These are phyloP conservation scores for Ceratocystis cubensis DNA, from an alignment of 2,329 filamentous ascomycete species.

Conservation along the genomic window DNA sequence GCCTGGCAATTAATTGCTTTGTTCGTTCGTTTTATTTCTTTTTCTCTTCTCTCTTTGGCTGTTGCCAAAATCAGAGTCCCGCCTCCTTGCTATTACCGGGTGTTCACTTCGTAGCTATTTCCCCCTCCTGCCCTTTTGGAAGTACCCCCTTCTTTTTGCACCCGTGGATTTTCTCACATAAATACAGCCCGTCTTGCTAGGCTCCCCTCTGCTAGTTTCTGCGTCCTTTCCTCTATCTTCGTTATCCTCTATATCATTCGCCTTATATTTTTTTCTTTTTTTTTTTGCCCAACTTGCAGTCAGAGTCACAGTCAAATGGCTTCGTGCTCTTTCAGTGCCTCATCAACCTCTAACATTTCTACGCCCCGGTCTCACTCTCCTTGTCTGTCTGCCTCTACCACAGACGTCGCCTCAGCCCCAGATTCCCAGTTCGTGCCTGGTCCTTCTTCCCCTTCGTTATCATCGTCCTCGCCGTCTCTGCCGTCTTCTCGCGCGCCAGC, in stretches of 20 bases:
- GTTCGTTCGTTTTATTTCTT: not conserved
- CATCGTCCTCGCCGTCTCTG: constrained; percentile 23
- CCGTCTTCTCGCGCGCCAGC: constrained; percentile 24
- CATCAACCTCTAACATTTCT: constrained; percentile 39
- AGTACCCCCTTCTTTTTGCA: not conserved
- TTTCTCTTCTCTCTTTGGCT: not conserved
- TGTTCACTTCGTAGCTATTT: not conserved
- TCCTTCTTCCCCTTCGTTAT: constrained; percentile 3
- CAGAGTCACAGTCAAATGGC: constrained; percentile 14
- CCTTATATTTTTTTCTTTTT: not conserved
- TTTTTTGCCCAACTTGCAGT: not conserved
- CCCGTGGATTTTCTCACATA: not conserved
- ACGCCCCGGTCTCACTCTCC: constrained; percentile 43
- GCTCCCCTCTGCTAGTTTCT: not conserved
- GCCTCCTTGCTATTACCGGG: constrained; percentile 2
- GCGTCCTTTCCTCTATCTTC: constrained; percentile 3
- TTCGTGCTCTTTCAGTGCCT: constrained; percentile 30
- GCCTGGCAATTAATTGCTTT: not conserved
- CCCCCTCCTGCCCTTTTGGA: not conserved
- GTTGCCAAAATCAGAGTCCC: not conserved
- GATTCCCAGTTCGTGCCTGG: constrained; percentile 37
- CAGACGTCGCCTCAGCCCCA: constrained; percentile 33
- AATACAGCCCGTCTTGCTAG: constrained; percentile 8
- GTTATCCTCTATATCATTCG: not conserved
- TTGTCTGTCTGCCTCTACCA: constrained; percentile 6